Conservation (phyloP, 257 asterid genomes). For the Salvia miltiorrhiza region DNA sequence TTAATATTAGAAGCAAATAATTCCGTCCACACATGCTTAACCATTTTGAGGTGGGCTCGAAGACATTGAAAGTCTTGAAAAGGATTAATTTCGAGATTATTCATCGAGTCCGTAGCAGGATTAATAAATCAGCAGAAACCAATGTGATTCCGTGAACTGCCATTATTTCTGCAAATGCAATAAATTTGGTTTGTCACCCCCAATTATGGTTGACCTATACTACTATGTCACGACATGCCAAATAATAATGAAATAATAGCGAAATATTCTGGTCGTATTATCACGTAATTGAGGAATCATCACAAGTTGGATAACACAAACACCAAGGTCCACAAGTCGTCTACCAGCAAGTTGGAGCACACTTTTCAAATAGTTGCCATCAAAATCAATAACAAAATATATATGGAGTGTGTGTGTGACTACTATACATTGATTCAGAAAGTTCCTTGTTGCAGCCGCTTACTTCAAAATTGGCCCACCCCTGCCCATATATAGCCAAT, state of each 20-base stretch:
- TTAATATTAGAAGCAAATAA: too few relatives aligned
- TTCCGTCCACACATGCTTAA: background rate
- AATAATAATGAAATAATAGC: background rate
- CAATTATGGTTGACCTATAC: background rate
- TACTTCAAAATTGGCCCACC: constrained; percentile 18
- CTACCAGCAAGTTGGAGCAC: background rate
- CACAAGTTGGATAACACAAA: background rate
- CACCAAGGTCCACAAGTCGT: background rate
- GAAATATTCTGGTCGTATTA: too few relatives aligned
- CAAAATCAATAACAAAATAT: background rate
- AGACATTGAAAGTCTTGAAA: background rate
- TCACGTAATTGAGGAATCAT: background rate
- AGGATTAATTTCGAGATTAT: background rate
- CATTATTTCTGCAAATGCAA: background rate
- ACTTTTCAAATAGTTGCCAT: background rate
- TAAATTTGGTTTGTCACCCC: background rate
- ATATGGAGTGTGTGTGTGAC: background rate
- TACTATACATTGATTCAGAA: background rate
- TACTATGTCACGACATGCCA: constrained; percentile 11
- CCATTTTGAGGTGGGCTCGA: background rate
- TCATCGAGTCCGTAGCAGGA: background rate
- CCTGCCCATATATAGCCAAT: background rate
- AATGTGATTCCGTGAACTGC: background rate
- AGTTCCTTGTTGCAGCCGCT: constrained; percentile 10
- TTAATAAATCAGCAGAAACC: background rate